Conservation (phyloP, 108 stramenopile species). For the Cyclotella cryptica region DNA sequence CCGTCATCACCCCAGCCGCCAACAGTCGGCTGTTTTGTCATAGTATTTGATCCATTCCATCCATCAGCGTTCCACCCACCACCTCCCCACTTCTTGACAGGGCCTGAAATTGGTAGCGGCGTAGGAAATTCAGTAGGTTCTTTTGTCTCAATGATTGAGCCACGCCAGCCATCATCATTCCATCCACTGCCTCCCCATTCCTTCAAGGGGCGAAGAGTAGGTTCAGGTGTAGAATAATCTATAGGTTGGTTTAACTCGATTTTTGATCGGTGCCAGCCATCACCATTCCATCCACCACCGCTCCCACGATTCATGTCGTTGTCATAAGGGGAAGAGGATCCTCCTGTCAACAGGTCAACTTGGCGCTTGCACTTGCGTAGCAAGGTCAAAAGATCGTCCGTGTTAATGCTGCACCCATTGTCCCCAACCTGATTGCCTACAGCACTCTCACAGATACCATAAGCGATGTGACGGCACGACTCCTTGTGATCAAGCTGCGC, state of each 20-base stretch:
- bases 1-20: too few species aligned
- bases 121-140: neutral
- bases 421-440: neutral
- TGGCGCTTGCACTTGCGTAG: conserved; percentile 13
- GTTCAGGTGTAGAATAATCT: neutral
- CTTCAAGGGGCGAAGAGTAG: too few species aligned
- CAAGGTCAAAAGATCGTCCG: neutral
- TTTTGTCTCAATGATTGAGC: neutral
- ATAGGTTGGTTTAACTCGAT: neutral
- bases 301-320: neutral
- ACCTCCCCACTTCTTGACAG: neutral
- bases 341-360: conserved; percentile 5
- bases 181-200: neutral
- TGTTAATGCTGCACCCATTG: conserved; percentile 6
- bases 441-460: conserved; percentile 15
- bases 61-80: neutral
- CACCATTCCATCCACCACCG: neutral
- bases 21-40: too few species aligned
- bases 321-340: neutral
- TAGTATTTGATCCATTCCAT: neutral
- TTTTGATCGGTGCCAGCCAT: neutral
- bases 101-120: too few species aligned
- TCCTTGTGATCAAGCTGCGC: conserved; percentile 8
- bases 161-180: conserved; percentile 4
- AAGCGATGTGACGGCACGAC: conserved; percentile 11